phyloP scores from a whole-genome alignment of 2,329 filamentous ascomycete species.

The Ophiostoma sp. region DNA sequence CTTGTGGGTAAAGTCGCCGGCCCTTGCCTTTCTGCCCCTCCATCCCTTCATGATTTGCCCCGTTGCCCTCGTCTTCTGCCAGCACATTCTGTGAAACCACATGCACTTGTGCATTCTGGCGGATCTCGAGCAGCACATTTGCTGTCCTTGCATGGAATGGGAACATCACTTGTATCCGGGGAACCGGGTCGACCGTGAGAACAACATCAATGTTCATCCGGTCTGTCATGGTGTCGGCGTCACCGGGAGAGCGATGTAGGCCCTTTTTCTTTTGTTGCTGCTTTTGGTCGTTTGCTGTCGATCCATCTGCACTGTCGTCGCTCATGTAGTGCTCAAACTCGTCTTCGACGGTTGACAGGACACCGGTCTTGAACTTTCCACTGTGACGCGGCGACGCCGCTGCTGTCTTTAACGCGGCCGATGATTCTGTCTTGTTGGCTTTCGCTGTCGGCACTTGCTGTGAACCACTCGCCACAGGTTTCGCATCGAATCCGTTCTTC shows the following conservation, averaged over 20 bases:
- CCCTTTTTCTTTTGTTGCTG: neutral
- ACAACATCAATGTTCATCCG: conserved; percentile 47
- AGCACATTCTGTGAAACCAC: conserved; percentile 55
- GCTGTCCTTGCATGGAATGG: conserved; percentile 45
- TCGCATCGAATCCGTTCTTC: conserved; percentile 48
- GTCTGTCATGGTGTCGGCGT: neutral
- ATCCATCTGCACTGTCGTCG: neutral
- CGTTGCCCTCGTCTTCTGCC: conserved; percentile 27
- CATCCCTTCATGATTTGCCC: conserved; percentile 13
- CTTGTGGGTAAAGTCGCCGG: conserved; percentile 38
- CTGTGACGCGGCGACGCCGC: neutral
- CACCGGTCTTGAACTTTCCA: conserved; percentile 10
- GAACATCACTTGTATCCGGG: conserved; percentile 49
- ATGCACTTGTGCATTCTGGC: conserved; percentile 53
- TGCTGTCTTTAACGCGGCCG: neutral
- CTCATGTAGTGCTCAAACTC: conserved; percentile 29
- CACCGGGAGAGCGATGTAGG: conserved; percentile 9
- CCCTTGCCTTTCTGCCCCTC: conserved; percentile 29
- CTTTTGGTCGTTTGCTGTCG: neutral
- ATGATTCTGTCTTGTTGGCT: neutral
- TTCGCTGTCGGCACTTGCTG: neutral
- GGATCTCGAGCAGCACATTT: conserved; percentile 53
- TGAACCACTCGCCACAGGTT: neutral
- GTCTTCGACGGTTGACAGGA: conserved; percentile 29
- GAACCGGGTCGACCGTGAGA: conserved; percentile 46